A percentile compares a stretch with the other conserved stretches of the same genome.
These are phyloP conservation scores for Kandelia obovata DNA, from an alignment of 345 rosid species.

Conservation along the genomic window DNA sequence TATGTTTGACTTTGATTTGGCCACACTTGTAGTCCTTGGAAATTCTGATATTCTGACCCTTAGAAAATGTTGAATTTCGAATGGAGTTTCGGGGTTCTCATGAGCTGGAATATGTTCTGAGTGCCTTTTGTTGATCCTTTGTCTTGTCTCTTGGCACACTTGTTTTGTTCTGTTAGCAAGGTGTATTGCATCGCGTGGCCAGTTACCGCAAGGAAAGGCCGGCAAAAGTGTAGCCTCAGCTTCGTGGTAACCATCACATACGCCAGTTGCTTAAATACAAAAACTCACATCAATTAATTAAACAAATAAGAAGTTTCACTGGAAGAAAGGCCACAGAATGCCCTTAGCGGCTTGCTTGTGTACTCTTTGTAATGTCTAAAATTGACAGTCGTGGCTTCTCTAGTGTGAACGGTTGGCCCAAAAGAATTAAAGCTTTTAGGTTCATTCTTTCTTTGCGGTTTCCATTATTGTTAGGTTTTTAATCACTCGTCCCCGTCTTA, in stretches of 20 bases:
- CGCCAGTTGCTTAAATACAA: too few relatives aligned
- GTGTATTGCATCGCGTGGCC: too few relatives aligned
- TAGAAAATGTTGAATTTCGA: slow-evolving; percentile 1
- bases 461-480: not conserved
- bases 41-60: not conserved
- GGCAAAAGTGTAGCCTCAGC: not conserved
- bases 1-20: slow-evolving; percentile 22
- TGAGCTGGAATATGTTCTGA: not conserved
- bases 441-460: not conserved
- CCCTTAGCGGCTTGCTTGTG: not conserved
- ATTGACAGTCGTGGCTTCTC: not conserved
- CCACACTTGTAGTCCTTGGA: slow-evolving; percentile 2
- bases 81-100: not conserved
- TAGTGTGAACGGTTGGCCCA: not conserved
- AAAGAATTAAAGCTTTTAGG: not conserved
- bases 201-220: not conserved
- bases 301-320: too few relatives aligned
- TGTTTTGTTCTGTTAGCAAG: not conserved
- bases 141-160: not conserved
- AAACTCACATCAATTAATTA: too few relatives aligned
- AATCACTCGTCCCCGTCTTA: not conserved
- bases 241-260: not conserved
- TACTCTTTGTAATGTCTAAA: too few relatives aligned
- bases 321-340: not conserved
- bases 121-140: not conserved